Percentiles rank a stretch among this genome's conserved stretches.
Conservation (phyloP, 495 filamentous ascomycete species). For the Penicillium ochrochloron region DNA sequence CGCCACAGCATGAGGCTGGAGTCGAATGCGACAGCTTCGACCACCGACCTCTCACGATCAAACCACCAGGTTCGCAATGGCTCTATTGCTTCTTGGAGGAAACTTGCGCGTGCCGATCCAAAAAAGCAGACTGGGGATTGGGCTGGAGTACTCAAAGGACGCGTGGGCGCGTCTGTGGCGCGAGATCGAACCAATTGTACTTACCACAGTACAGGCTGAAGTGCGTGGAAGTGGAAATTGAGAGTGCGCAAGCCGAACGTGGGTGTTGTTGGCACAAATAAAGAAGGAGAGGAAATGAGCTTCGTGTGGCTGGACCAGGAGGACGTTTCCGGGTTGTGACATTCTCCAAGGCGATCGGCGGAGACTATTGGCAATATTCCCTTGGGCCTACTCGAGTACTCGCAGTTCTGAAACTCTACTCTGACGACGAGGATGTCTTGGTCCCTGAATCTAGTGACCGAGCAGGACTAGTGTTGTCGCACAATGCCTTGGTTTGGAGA, state of each 20-base stretch:
- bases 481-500: not conserved
- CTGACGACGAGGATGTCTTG: not conserved
- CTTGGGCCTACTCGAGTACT: not conserved
- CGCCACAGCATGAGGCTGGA: constrained; percentile 23
- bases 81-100: not conserved
- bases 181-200: constrained; percentile 1
- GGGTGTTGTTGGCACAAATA: not conserved
- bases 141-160: not conserved
- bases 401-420: constrained; percentile 6
- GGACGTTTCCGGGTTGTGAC: constrained; percentile 20
- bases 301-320: constrained; percentile 10
- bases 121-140: constrained; percentile 9
- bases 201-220: constrained; percentile 2
- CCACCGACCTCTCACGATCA: not conserved
- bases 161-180: constrained; percentile 8
- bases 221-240: constrained; percentile 1
- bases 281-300: not conserved
- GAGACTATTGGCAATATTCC: constrained; percentile 18
- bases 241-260: constrained; percentile 5
- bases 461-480: not conserved
- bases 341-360: constrained; percentile 16
- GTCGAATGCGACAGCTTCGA: constrained; percentile 14
- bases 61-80: constrained; percentile 13
- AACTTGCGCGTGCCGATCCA: constrained; percentile 3
- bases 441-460: not conserved